These are phyloP conservation scores for Patellifolia procumbens DNA, from an alignment of 179 eudicot genomes.

Conservation along the genomic window DNA sequence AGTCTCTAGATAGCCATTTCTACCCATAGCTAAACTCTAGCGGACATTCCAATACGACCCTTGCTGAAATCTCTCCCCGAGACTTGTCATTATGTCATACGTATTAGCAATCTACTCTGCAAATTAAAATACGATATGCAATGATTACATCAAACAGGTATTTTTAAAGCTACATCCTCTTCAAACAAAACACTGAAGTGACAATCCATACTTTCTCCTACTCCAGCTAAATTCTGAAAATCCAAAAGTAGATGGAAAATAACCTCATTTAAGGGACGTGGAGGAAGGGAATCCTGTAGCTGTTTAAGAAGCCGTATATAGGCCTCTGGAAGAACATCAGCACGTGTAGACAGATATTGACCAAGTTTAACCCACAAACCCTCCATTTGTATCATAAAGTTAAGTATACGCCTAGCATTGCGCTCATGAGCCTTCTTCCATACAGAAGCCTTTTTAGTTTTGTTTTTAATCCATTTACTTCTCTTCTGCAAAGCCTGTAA, in stretches of 20 bases:
- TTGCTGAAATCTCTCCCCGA: slow-evolving; percentile 8
- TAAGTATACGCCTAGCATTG: slow-evolving; percentile 83
- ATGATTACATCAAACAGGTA: neutral
- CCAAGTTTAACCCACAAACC: slow-evolving; percentile 97
- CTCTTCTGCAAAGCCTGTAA: slow-evolving; percentile 81
- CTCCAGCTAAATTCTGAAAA: slow-evolving; percentile 1
- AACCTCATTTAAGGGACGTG: slow-evolving; percentile 84
- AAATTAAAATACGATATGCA: slow-evolving; percentile 2
- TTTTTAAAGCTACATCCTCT: neutral
- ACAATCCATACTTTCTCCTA: slow-evolving; percentile 10
- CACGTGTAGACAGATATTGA: slow-evolving; percentile 95
- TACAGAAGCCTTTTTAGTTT: slow-evolving; percentile 56
- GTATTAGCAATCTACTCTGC: neutral
- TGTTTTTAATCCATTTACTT: slow-evolving; percentile 70
- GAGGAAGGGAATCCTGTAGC: slow-evolving; percentile 97
- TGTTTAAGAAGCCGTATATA: slow-evolving; percentile 72
- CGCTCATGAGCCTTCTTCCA: slow-evolving; percentile 96
- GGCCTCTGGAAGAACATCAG: slow-evolving; percentile 96
- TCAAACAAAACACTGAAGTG: neutral
- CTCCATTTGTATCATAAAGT: slow-evolving; percentile 71
- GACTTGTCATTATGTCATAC: neutral
- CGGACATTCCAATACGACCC: neutral
- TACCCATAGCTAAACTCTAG: neutral
- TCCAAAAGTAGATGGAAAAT: slow-evolving; percentile 18
- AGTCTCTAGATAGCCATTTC: neutral